Conservation (phyloP, 352 stramenopile genomes). For the Phytophthora hibernalis region DNA sequence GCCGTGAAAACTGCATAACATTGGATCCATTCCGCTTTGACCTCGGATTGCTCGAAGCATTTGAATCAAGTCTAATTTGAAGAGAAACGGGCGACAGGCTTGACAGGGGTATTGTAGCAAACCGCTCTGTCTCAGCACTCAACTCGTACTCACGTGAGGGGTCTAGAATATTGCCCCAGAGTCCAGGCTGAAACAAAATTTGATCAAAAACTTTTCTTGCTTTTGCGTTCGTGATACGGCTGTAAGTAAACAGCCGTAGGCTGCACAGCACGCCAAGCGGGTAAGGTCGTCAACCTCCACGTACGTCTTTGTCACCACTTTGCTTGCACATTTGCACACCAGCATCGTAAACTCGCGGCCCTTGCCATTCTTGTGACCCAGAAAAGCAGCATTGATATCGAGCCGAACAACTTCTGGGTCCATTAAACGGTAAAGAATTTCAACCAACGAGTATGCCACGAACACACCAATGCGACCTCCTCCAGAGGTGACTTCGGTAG, state of each 20-base stretch:
- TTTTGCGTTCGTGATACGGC: slow-evolving; percentile 85
- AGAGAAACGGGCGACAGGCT: slow-evolving; percentile 44
- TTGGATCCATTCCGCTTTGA: slow-evolving; percentile 32
- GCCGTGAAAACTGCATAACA: slow-evolving; percentile 73
- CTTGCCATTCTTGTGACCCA: slow-evolving; percentile 75
- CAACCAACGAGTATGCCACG: slow-evolving; percentile 68
- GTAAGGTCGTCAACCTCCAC: slow-evolving; percentile 42
- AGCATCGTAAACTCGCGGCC: slow-evolving; percentile 87
- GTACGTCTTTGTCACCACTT: slow-evolving; percentile 67
- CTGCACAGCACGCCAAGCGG: slow-evolving; percentile 63
- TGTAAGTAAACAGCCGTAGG: slow-evolving; percentile 79
- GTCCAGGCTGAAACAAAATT: slow-evolving; percentile 77
- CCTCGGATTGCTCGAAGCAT: slow-evolving; percentile 9
- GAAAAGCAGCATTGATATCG: slow-evolving; percentile 74
- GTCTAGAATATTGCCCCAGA: slow-evolving; percentile 80
- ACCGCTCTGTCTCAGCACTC: slow-evolving; percentile 55
- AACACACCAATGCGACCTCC: slow-evolving; percentile 52
- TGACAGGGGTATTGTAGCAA: slow-evolving; percentile 63
- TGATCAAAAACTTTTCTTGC: slow-evolving; percentile 90
- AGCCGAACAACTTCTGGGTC: slow-evolving; percentile 71
- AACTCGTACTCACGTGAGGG: slow-evolving; percentile 49
- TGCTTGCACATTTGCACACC: slow-evolving; percentile 84
- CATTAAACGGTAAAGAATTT: slow-evolving; percentile 70
- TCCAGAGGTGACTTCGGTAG: slow-evolving; percentile 46
- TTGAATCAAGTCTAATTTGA: slow-evolving; percentile 33